A percentile compares a stretch with the other conserved stretches of the same genome.
These are phyloP conservation scores for Arthrobotrys entomopaga DNA, from an alignment of 2,329 filamentous ascomycete genomes.

Conservation along the genomic window DNA sequence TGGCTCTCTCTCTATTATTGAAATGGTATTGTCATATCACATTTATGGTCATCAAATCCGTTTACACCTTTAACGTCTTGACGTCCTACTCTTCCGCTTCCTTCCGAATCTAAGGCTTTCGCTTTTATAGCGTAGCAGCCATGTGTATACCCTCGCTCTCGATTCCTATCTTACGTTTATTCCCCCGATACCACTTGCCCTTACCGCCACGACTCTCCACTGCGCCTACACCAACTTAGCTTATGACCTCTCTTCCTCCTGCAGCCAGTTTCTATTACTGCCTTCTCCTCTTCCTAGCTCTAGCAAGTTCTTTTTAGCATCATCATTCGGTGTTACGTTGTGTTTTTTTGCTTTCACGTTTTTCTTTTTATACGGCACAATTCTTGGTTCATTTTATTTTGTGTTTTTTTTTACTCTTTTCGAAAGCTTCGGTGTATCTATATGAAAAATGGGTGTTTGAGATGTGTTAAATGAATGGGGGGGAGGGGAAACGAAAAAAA, in stretches of 20 bases:
- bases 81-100: not conserved
- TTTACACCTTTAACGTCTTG: not conserved
- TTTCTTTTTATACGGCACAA: slow-evolving; percentile 22
- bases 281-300: slow-evolving; percentile 16
- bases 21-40: slow-evolving; percentile 28
- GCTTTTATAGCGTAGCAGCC: slow-evolving; percentile 2
- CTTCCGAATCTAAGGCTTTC: not conserved
- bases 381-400: not conserved
- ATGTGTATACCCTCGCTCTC: slow-evolving; percentile 8
- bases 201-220: not conserved
- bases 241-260: not conserved
- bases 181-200: slow-evolving; percentile 9
- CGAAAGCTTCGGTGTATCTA: slow-evolving; percentile 45
- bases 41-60: slow-evolving; percentile 14
- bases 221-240: slow-evolving; percentile 17
- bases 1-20: slow-evolving; percentile 24
- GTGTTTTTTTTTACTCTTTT: not conserved
- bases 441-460: slow-evolving; percentile 22
- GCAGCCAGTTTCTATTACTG: slow-evolving; percentile 6
- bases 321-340: slow-evolving; percentile 42
- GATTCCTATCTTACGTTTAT: slow-evolving; percentile 1
- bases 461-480: slow-evolving; percentile 38
- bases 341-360: slow-evolving; percentile 18
- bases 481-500: no score
- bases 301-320: slow-evolving; percentile 47